These are phyloP conservation scores for Sorghum bicolor DNA, from an alignment of 176 grass and related monocot genomes.

Conservation along the genomic window DNA sequence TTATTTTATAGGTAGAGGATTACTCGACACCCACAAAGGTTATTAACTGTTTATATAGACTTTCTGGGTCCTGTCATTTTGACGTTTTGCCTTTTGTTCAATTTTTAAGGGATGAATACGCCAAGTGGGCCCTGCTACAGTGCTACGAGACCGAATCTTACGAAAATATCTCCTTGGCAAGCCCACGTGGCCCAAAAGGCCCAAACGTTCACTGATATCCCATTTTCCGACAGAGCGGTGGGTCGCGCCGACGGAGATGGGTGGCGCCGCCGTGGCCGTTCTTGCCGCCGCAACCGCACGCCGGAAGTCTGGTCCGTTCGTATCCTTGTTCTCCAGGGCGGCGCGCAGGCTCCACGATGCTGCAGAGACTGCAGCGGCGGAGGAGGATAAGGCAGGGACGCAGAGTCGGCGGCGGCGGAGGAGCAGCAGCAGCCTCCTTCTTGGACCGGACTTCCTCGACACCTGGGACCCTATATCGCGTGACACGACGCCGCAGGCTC, in stretches of 20 bases:
- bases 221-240: background rate
- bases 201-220: background rate
- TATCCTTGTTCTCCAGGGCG: background rate
- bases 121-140: background rate
- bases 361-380: background rate
- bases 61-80: too few species aligned
- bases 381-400: background rate
- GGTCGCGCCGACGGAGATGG: constrained; percentile 30
- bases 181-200: constrained; percentile 28
- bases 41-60: too few species aligned
- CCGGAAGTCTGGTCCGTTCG: background rate
- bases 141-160: too few species aligned
- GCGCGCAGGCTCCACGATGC: constrained; percentile 23
- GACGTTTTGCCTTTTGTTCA: too few species aligned
- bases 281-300: constrained; percentile 12
- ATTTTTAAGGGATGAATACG: background rate
- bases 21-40: too few species aligned
- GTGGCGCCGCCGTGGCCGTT: constrained; percentile 35
- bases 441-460: constrained; percentile 77
- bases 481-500: background rate
- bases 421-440: constrained; percentile 47
- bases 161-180: background rate
- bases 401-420: background rate
- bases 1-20: too few species aligned
- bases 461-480: constrained; percentile 35